These are phyloP conservation scores for Agrocybe chaxingu DNA, from an alignment of 768 basidiomycete genomes.

Conservation along the genomic window DNA sequence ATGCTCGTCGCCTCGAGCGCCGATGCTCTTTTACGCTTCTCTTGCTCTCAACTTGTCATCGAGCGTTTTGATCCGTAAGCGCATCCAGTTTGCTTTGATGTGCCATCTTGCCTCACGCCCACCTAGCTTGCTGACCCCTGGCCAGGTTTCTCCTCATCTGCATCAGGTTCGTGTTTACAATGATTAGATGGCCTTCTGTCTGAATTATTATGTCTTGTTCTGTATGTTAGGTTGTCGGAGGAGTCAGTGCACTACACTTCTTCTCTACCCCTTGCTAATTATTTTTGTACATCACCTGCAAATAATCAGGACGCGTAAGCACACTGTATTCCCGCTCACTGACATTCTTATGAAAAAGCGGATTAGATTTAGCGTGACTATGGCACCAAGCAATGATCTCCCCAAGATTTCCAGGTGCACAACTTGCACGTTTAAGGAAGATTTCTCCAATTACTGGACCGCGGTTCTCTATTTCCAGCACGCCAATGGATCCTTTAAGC, in stretches of 20 bases:
- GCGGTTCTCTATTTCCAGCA: constrained; percentile 21
- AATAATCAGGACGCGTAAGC: no score
- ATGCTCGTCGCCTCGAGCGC: no score
- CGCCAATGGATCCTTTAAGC: constrained; percentile 16
- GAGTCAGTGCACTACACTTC: no score
- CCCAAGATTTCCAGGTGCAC: constrained; percentile 15
- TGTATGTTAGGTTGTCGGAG: no score
- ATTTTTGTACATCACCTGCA: no score
- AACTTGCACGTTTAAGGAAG: constrained; percentile 17
- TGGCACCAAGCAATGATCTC: constrained; percentile 16
- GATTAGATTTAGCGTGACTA: constrained; percentile 16
- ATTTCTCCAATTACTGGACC: constrained; percentile 20
- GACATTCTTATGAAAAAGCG: neutral
- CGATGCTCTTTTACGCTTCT: constrained; percentile 16
- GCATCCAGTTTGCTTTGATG: no score
- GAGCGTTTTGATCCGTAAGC: constrained; percentile 20
- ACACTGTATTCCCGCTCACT: no score
- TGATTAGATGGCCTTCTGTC: neutral
- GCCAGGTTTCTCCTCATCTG: constrained; percentile 14
- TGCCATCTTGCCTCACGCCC: neutral
- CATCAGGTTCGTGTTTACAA: constrained; percentile 10
- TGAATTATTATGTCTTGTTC: neutral
- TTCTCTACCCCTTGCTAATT: no score
- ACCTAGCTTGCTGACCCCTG: constrained; percentile 14
- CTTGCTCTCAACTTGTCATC: constrained; percentile 19